Conservation (phyloP, 768 basidiomycete species). For the Galerina sulciceps region DNA sequence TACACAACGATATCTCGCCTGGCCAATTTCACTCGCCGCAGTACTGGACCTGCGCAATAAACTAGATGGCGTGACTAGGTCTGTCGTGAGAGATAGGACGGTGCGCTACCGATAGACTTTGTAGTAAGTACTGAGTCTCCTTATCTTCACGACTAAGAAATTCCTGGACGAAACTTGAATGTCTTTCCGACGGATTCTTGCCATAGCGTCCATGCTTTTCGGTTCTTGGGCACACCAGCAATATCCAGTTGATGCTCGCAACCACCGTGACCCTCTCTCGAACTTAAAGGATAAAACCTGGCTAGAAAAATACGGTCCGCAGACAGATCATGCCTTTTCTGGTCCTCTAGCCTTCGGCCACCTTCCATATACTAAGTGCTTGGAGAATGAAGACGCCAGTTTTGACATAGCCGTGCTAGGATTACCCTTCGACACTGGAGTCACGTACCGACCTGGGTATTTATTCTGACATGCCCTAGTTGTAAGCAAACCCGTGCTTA, state of each 20-base stretch:
- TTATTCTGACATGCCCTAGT: slow-evolving; percentile 19
- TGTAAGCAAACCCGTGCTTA: background rate
- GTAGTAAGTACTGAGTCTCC: background rate
- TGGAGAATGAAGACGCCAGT: slow-evolving; percentile 53
- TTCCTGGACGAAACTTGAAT: background rate
- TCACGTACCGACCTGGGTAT: slow-evolving; percentile 61
- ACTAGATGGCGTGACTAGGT: too few species aligned
- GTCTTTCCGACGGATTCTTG: background rate
- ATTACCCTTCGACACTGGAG: slow-evolving; percentile 78
- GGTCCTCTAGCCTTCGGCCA: slow-evolving; percentile 87
- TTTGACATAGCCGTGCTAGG: slow-evolving; percentile 85
- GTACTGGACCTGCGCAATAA: too few species aligned
- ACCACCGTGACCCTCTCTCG: background rate
- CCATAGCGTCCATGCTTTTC: background rate
- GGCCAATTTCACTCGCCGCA: too few species aligned
- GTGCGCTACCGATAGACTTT: too few species aligned
- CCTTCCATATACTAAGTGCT: slow-evolving; percentile 72
- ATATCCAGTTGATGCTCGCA: background rate
- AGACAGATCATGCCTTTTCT: slow-evolving; percentile 75
- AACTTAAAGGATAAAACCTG: slow-evolving; percentile 43
- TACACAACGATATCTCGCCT: too few species aligned
- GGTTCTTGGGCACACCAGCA: slow-evolving; percentile 6
- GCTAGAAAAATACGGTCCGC: slow-evolving; percentile 75
- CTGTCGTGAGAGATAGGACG: too few species aligned
- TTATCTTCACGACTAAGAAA: background rate